Base-by-base conservation (phyloP, 345 rosid species). In the Brassica nigra region DNA sequence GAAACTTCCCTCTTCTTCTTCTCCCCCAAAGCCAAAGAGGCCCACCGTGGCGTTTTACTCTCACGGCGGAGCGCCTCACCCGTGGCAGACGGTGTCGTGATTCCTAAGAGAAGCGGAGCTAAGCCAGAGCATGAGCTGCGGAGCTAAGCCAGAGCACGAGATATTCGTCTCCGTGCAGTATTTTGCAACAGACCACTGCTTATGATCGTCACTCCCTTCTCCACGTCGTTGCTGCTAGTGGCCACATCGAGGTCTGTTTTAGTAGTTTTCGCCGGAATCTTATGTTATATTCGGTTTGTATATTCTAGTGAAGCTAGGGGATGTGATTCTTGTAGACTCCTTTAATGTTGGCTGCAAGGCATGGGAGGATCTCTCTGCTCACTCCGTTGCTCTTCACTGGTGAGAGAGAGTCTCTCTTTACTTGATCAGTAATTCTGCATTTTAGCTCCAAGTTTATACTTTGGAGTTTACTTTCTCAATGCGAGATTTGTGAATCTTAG, bases 291-390 rank as follows among this genome's bases (percentile, higher is more conserved):
- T 78, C 49, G 76, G 9, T 49, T 14, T 23, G 27, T 23, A 23
- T 23, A 23, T 6, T 12, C 8, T 63, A 61, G 52, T 58, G 55
- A 16, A 68, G 33, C 36, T 68, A 23, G 76, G 12, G 36, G 15
- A 1, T n/a, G 28, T 15, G 54, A 11, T 49, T 64, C 14, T 1
- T 71, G 55, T 70, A 96, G 99, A 90, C 98, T 79, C 99, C 99
- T 6, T 90, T 96, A 66, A 96, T 93, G 99, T 78, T 96, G 71
- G 98, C 99, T 71, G 97, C 98, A 77, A 96, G 93, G 97, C 87
- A 90, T 76, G 99, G 99, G 27, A 96, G 87, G 83, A 90, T 90
- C 79, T 73, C 80, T 37, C 92, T 73, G 94, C 98, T 80, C 90
- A 86, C 65, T 88, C 87, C 2, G 90, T 96, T 63, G 89, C 95